phyloP scores from a whole-genome alignment of 208 protist species.

The Acanthamoeba castellanii region DNA sequence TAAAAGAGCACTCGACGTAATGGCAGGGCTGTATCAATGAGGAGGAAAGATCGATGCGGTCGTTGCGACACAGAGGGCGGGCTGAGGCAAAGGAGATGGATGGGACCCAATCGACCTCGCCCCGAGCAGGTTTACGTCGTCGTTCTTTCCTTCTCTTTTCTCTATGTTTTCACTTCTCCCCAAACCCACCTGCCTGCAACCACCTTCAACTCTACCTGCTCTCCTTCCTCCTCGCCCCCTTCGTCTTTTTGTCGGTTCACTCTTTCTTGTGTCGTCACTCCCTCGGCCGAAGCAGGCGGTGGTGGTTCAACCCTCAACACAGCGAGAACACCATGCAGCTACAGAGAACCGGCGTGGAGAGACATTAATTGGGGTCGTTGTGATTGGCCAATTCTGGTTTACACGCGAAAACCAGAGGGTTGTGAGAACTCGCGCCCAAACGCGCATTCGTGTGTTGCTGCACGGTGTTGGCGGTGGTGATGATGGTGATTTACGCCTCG shows the following conservation, averaged over 20 bases:
- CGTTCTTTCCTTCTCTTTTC: slow-evolving; percentile 44
- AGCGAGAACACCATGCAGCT: not conserved
- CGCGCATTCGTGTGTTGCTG: too few relatives aligned
- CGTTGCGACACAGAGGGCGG: not conserved
- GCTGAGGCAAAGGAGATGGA: not conserved
- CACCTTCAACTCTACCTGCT: not conserved
- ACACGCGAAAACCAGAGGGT: too few relatives aligned
- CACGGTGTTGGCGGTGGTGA: too few relatives aligned
- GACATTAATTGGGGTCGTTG: too few relatives aligned
- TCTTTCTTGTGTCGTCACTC: not conserved
- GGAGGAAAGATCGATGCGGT: too few relatives aligned
- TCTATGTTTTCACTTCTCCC: slow-evolving; percentile 2
- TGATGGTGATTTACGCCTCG: too few relatives aligned
- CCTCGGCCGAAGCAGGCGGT: too few relatives aligned
- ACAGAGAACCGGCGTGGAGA: too few relatives aligned
- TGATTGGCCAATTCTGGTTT: too few relatives aligned
- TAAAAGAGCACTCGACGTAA: not conserved
- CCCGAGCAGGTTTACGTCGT: not conserved
- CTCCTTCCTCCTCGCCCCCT: not conserved
- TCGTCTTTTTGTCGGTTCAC: not conserved
- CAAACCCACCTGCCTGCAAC: too few relatives aligned
- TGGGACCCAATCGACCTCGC: not conserved
- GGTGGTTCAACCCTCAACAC: not conserved
- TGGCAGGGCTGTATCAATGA: not conserved
- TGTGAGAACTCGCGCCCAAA: too few relatives aligned